These are phyloP conservation scores for Xerocomus nothofagi DNA, from an alignment of 1,284 basidiomycete species.

Conservation along the genomic window DNA sequence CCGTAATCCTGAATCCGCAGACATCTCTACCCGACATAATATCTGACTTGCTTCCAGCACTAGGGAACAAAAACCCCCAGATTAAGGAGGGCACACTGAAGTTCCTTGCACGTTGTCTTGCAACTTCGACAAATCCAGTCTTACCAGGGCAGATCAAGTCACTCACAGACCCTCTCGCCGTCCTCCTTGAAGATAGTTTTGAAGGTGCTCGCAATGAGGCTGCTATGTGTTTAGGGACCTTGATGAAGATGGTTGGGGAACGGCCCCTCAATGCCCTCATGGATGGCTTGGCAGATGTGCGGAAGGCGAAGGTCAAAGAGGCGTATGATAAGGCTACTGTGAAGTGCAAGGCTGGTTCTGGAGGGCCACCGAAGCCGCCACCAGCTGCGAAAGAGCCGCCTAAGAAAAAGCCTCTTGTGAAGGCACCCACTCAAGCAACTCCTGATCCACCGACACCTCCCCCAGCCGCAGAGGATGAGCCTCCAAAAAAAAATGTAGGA, in stretches of 20 bases:
- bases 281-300: conserved; percentile 85
- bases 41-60: conserved; percentile 77
- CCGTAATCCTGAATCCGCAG: conserved; percentile 43
- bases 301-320: conserved; percentile 94
- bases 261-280: conserved; percentile 86
- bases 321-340: conserved; percentile 87
- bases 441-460: conserved; percentile 17
- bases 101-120: conserved; percentile 83
- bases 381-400: conserved; percentile 43
- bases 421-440: conserved; percentile 29
- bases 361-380: conserved; percentile 43
- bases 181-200: conserved; percentile 83
- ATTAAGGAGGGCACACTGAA: conserved; percentile 93
- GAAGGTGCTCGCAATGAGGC: conserved; percentile 92
- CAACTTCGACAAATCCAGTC: conserved; percentile 67
- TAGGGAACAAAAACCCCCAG: conserved; percentile 94
- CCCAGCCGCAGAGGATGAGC: conserved; percentile 30
- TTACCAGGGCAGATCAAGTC: conserved; percentile 80
- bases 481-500: conserved; percentile 46
- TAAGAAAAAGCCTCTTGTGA: conserved; percentile 45
- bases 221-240: conserved; percentile 82
- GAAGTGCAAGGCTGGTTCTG: conserved; percentile 73
- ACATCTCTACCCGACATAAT: conserved; percentile 81
- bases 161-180: conserved; percentile 76
- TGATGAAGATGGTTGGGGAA: conserved; percentile 98